A percentile compares a stretch with the other conserved stretches of the same genome.
Evolutionary conservation across 345 rosid genomes (phyloP).

Genomic region (Heritiera littoralis): DNA sequence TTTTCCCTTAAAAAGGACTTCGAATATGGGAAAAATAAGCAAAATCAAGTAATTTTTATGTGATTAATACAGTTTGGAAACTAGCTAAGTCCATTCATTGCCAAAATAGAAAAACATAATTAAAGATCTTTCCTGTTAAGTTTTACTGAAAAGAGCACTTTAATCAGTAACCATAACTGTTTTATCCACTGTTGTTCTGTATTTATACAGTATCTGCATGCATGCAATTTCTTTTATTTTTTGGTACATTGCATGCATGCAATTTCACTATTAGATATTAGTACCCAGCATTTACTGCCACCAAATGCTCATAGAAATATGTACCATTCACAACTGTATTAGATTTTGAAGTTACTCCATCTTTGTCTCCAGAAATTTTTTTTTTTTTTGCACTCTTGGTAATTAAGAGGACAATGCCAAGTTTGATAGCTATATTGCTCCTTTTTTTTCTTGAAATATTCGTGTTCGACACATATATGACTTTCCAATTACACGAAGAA

Average conservation of each 20-base stretch:
- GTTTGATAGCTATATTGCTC: no score
- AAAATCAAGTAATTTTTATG: neutral
- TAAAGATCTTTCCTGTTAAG: constrained; percentile 1
- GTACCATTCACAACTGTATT: neutral
- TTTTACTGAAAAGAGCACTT: neutral
- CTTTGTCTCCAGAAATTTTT: neutral
- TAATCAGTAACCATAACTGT: neutral
- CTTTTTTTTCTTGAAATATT: no score
- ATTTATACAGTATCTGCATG: neutral
- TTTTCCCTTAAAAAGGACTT: neutral
- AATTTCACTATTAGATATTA: neutral
- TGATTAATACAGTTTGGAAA: neutral
- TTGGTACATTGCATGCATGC: neutral
- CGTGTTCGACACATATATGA: no score
- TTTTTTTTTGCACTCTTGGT: no score
- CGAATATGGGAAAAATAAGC: neutral
- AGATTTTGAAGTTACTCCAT: neutral
- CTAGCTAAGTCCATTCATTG: neutral
- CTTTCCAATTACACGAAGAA: no score
- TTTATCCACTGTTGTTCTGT: neutral
- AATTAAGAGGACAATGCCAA: no score
- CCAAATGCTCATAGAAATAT: neutral
- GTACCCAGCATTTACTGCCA: neutral
- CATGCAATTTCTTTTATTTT: neutral
- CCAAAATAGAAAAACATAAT: neutral